Percentiles rank a stretch among this genome's conserved stretches.
These are phyloP conservation scores for Zychaea mexicana DNA, from an alignment of 371 early-diverging fungal genomes.

Conservation along the genomic window DNA sequence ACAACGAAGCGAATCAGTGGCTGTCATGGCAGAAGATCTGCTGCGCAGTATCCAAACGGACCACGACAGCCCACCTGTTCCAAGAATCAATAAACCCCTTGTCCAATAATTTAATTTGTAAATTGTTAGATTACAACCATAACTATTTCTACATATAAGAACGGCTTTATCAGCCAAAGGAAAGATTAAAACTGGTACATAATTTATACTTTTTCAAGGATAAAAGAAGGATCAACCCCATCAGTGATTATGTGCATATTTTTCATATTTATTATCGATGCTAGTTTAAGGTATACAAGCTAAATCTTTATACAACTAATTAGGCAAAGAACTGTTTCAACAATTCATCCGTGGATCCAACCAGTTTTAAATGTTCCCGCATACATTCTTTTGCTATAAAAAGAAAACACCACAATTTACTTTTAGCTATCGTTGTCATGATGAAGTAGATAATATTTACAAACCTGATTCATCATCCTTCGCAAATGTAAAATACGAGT, in stretches of 20 bases:
- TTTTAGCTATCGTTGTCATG: neutral
- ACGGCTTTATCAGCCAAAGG: no score
- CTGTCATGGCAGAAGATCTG: slow-evolving; percentile 72
- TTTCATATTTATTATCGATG: no score
- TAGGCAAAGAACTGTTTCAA: slow-evolving; percentile 4
- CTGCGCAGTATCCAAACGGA: slow-evolving; percentile 66
- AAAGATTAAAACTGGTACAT: no score
- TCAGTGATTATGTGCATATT: no score
- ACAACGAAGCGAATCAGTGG: slow-evolving; percentile 63
- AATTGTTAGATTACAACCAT: slow-evolving; percentile 1
- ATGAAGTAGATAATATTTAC: neutral
- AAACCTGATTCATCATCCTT: slow-evolving; percentile 3
- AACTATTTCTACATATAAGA: no score
- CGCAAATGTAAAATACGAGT: slow-evolving; percentile 11
- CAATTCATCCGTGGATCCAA: neutral
- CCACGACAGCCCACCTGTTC: slow-evolving; percentile 23
- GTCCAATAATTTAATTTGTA: neutral
- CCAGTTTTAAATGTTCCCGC: slow-evolving; percentile 1
- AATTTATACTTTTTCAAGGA: no score
- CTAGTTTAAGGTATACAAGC: neutral
- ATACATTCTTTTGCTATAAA: slow-evolving; percentile 10
- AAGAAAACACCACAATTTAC: neutral
- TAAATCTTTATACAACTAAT: neutral
- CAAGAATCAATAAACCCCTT: slow-evolving; percentile 1
- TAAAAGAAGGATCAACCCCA: no score